phyloP scores from a whole-genome alignment of 371 early-diverging fungal species.

The Neoconidiobolus thromboides region DNA sequence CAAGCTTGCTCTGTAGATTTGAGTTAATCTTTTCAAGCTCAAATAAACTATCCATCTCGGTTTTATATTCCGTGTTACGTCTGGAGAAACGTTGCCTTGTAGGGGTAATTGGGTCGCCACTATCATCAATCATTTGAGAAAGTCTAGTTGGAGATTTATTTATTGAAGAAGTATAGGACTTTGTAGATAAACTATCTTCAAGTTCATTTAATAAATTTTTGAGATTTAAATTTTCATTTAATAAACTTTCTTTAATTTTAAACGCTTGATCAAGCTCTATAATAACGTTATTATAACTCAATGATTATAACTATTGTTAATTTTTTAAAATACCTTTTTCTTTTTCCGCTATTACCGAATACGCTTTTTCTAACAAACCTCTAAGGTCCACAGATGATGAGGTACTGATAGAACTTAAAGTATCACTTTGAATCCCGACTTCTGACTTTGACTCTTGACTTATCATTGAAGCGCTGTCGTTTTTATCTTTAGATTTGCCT shows the following conservation, averaged over 20 bases:
- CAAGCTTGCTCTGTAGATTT: no score
- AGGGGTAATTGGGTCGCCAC: neutral
- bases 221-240: conserved; percentile 2
- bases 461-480: no score
- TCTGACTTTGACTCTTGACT: no score
- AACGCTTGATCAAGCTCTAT: conserved; percentile 5
- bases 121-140: neutral
- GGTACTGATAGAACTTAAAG: no score
- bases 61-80: no score
- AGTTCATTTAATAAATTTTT: neutral
- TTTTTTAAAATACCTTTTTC: neutral
- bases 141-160: neutral
- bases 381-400: neutral
- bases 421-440: no score
- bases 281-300: no score
- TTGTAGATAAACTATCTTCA: neutral
- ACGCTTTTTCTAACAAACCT: neutral
- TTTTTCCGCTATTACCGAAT: neutral
- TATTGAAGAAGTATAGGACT: neutral
- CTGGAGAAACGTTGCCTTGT: no score
- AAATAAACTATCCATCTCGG: no score
- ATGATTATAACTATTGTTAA: neutral
- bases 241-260: neutral
- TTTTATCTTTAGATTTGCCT: no score
- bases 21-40: no score